phyloP scores from a whole-genome alignment of 140 eudicot genomes.

The Stevia rebaudiana region DNA sequence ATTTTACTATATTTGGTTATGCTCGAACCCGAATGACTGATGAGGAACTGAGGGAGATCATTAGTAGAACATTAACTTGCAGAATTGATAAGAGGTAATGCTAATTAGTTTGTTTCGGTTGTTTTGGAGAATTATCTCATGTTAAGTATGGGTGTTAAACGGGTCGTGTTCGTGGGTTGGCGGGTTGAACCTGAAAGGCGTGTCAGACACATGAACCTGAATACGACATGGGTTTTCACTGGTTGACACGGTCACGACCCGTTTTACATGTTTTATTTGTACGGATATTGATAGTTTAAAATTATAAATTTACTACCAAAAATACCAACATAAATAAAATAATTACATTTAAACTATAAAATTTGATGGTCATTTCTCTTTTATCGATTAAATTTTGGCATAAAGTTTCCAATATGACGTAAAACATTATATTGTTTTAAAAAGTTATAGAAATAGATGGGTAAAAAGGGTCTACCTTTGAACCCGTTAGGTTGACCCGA shows the following conservation, averaged over 20 bases:
- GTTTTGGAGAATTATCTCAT: neutral
- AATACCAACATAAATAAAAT: neutral
- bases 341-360: neutral
- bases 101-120: neutral
- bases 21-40: constrained; percentile 81
- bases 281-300: neutral
- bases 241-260: neutral
- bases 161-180: neutral
- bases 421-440: neutral
- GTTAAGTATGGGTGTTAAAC: neutral
- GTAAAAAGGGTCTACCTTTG: neutral
- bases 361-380: neutral
- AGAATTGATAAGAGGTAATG: constrained; percentile 77
- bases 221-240: neutral
- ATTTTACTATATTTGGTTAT: constrained; percentile 80
- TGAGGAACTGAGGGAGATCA: constrained; percentile 79
- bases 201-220: neutral
- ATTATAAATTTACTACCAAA: neutral
- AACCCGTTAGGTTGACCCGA: neutral
- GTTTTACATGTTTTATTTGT: neutral
- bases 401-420: neutral
- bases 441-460: neutral
- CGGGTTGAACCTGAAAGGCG: neutral
- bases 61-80: constrained; percentile 85
- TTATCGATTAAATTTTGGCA: neutral